Evolutionary conservation across 495 filamentous ascomycete genomes (phyloP).

Genomic region (Xylaria sp.): DNA sequence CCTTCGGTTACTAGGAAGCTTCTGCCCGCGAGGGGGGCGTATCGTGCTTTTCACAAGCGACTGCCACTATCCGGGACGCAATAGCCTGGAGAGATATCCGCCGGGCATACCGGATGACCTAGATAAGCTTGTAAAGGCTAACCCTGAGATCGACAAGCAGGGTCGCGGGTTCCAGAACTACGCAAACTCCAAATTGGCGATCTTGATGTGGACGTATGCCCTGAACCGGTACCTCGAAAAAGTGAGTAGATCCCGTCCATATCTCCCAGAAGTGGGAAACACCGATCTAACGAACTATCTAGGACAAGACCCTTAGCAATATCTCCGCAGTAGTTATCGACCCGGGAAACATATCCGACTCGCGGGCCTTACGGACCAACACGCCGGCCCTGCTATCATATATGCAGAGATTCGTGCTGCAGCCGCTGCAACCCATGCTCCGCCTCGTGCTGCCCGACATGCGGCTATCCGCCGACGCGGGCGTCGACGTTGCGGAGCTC

Average conservation of each 20-base stretch:
- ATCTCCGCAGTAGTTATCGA: slow-evolving; percentile 56
- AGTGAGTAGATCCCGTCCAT: slow-evolving; percentile 31
- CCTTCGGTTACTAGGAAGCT: slow-evolving; percentile 51
- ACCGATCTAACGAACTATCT: background rate
- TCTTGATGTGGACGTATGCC: slow-evolving; percentile 54
- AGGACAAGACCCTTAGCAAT: slow-evolving; percentile 45
- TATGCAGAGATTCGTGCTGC: slow-evolving; percentile 39
- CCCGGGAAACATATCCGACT: slow-evolving; percentile 54
- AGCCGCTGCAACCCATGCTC: slow-evolving; percentile 46
- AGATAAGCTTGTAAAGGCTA: slow-evolving; percentile 33
- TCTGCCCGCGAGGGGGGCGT: slow-evolving; percentile 46
- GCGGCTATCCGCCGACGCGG: slow-evolving; percentile 46
- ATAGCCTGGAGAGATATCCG: slow-evolving; percentile 46
- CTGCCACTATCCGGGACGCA: slow-evolving; percentile 50
- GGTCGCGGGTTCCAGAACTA: slow-evolving; percentile 55
- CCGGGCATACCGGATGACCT: slow-evolving; percentile 40
- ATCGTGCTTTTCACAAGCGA: slow-evolving; percentile 53
- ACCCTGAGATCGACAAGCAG: slow-evolving; percentile 36
- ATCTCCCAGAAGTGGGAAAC: background rate
- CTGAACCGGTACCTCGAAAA: slow-evolving; percentile 52
- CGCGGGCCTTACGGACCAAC: slow-evolving; percentile 53
- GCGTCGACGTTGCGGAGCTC: slow-evolving; percentile 44
- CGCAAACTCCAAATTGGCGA: slow-evolving; percentile 51
- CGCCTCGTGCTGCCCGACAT: slow-evolving; percentile 44
- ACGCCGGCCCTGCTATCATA: slow-evolving; percentile 42